Conservation (phyloP, 495 filamentous ascomycete species). For the Physcia stellaris region DNA sequence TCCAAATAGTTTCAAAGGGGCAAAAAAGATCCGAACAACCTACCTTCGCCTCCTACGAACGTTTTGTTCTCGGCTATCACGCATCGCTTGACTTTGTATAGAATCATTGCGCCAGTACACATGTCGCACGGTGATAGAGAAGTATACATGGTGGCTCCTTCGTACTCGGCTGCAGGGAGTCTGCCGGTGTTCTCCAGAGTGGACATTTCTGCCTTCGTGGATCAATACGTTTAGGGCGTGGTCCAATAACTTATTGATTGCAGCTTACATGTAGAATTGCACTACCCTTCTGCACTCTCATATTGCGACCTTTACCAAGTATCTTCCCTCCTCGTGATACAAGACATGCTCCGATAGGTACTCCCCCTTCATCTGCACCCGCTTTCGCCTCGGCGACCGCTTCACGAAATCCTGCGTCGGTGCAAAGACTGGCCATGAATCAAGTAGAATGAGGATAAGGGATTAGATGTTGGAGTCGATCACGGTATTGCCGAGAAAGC, state of each 20-base stretch:
- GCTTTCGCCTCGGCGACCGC: constrained; percentile 68
- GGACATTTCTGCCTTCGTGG: constrained; percentile 59
- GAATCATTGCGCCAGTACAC: constrained; percentile 72
- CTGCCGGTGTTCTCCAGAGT: constrained; percentile 68
- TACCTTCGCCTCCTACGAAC: constrained; percentile 64
- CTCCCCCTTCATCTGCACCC: constrained; percentile 58
- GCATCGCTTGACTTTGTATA: constrained; percentile 68
- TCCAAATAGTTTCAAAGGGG: no score
- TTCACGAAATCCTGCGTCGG: constrained; percentile 36
- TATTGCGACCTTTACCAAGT: constrained; percentile 70
- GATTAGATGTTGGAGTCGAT: no score
- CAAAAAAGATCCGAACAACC: no score
- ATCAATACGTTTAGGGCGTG: constrained; percentile 1
- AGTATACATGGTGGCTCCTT: constrained; percentile 72
- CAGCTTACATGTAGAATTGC: constrained; percentile 58
- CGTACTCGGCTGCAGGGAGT: constrained; percentile 55
- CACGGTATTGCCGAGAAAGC: no score
- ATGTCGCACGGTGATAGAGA: constrained; percentile 81
- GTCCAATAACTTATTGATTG: background rate
- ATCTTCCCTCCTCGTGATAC: constrained; percentile 57
- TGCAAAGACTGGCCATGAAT: no score
- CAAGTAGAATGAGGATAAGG: no score
- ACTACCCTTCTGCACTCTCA: constrained; percentile 64
- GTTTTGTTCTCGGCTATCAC: constrained; percentile 78
- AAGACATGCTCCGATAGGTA: constrained; percentile 72